Base-by-base conservation (phyloP, 2,329 filamentous ascomycete genomes). In the Achaetomium macrosporum region DNA sequence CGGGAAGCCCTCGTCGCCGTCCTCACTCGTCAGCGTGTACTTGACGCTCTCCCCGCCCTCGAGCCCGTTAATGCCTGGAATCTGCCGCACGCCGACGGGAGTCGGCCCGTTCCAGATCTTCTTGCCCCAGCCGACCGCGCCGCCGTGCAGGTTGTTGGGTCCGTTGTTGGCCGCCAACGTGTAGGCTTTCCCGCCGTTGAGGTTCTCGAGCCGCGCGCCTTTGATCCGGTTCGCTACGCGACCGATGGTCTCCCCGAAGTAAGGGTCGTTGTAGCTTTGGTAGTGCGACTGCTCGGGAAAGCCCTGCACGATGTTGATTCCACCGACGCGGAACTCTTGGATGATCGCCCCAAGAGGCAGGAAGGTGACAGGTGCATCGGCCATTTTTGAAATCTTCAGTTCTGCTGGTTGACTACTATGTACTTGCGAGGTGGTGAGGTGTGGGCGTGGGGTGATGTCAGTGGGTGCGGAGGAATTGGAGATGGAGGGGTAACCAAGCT, bases 161-260 rank as follows among this genome's bases (percentile, higher is more conserved):
- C 83, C 85, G 66, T 96, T 82, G 72, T 96, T 96, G 55, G 80
- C 79, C 8, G 80, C 77, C 41, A 97, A 77, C 15, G 76, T 63
- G 69, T 95, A 93, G 3, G 78, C 73, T 64, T 81, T 79, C 57
- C 76, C 75, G 57, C 71, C 71, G 69, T 96, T 96, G 62, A 96
- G 71, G 47, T 76, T 76, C 59, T 84, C 72, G 66, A 96, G 83
- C 60, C 81, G 77, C 25, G 84, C 90, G 64, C 78, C 75, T 52
- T 82, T 80, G 66, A 96, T 83, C 53, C 92, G 85, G 73, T 97
- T 97, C 56, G 90, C 82, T 17, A 84, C 75, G 50, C 83, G 88
- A 51, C 93, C 93, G 67, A 97, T 96, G 42, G 90, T 97, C 68
- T 92, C 91, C 59, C 93, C 92, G 66, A 96, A 97, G 75, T 84